A percentile compares a stretch with the other conserved stretches of the same genome.
Conservation (phyloP, 768 basidiomycete genomes). For the Wakefieldia striispora region DNA sequence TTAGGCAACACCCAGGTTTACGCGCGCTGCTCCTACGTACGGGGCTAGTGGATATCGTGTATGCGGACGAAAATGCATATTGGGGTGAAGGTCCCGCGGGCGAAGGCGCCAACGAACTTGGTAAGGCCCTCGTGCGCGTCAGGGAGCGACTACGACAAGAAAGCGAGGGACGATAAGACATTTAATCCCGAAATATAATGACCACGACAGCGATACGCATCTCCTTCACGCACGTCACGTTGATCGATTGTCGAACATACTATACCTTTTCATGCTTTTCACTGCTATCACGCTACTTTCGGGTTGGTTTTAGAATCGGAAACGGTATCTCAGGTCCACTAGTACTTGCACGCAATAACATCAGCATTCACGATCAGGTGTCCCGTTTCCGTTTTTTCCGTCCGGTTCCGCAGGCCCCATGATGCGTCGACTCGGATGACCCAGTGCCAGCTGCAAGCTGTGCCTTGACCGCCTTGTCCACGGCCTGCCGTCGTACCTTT, state of each 20-base stretch:
- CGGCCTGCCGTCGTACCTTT: constrained; percentile 62
- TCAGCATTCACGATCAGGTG: neutral
- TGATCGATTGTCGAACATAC: neutral
- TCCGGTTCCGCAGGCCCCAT: neutral
- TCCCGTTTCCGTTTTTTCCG: constrained; percentile 20
- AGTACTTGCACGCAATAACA: too few species aligned
- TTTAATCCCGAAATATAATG: neutral
- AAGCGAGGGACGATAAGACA: constrained; percentile 12
- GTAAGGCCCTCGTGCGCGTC: constrained; percentile 54
- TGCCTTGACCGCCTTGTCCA: constrained; percentile 40
- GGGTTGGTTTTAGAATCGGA: neutral
- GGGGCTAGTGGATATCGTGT: constrained; percentile 47
- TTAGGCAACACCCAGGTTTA: constrained; percentile 25
- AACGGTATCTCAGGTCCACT: too few species aligned
- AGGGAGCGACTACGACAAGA: constrained; percentile 45
- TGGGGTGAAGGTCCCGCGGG: constrained; percentile 62
- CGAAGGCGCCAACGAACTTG: constrained; percentile 60
- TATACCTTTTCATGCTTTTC: constrained; percentile 1
- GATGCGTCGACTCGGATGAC: neutral
- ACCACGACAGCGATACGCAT: neutral
- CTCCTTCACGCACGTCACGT: neutral
- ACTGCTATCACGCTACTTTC: constrained; percentile 1
- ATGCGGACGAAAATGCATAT: constrained; percentile 56
- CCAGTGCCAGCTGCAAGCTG: neutral
- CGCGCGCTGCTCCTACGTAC: constrained; percentile 55